Base-by-base conservation (phyloP, 331 rosid genomes). In the Quercus lobata region DNA sequence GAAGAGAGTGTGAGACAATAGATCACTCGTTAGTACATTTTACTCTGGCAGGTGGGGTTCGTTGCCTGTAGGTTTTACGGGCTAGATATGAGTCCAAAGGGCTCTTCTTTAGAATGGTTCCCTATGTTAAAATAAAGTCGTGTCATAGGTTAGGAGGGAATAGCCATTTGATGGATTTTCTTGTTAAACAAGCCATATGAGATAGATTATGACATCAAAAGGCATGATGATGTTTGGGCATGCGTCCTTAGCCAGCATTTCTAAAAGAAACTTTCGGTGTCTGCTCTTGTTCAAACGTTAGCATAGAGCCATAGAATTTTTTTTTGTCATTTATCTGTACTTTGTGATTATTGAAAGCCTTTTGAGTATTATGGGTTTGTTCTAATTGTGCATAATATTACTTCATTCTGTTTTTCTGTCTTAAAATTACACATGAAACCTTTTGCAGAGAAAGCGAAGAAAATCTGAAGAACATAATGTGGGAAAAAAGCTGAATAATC, bases 391-490 rank as follows among this genome's bases (percentile, higher is more conserved):
- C 19, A 62, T 63, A 57, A 74, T 74, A 53, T 58, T 34, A 76
- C 44, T 57, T 52, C 57, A 25, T 3, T 52, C 21, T 83, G 77
- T 77, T 73, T 46, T 71, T 78, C 71, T 77, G 79, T 77, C 75
- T 83, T 81, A 79, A 74, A 37, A 69, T 73, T 78, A 62, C 81
- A 9, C 12, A 71, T 63, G 12, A 65, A 93, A 81, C 71, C 69
- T 82, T 84, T 89, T 80, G 80, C 94, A 96, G 99, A 82, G 98
- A 85, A 96, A 96, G 89, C 89, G 98, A 71, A 93, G 99, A 87
- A 96, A 96, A 84, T 70, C 91, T 21, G 98, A 93, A 27, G 98
- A 96, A 24, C 87, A 90, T 79, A 80, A 29, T 44, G 32, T 86
- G 34, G 99, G 93, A 68, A 96, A 90, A 90, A 96, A 93, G 88